Conservation (phyloP, 2,329 filamentous ascomycete genomes). For the Sclerotinia subarctica region DNA sequence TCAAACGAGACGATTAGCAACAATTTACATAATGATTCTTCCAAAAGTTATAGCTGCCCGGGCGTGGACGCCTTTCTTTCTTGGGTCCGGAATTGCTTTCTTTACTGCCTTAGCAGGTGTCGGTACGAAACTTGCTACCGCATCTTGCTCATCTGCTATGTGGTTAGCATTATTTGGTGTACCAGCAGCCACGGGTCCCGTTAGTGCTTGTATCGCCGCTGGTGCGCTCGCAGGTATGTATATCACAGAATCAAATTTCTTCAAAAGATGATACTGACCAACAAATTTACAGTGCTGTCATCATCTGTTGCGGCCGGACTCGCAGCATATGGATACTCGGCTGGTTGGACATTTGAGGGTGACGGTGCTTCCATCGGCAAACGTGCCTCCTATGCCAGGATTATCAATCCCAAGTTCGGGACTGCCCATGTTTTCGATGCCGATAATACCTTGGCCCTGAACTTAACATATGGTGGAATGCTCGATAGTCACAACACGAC, state of each 20-base stretch:
- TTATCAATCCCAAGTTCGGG: neutral
- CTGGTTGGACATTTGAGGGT: neutral
- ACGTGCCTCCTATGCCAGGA: neutral
- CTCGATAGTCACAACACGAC: neutral
- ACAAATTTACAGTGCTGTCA: neutral
- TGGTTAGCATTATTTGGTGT: neutral
- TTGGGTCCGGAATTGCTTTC: neutral
- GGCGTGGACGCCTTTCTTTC: neutral
- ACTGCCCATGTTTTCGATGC: neutral
- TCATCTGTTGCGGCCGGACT: neutral
- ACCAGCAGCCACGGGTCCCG: neutral
- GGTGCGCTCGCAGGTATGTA: neutral
- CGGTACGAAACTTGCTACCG: neutral
- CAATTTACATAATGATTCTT: neutral
- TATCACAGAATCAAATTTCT: neutral
- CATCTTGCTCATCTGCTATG: neutral
- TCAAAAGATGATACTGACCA: neutral
- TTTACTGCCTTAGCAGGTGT: neutral
- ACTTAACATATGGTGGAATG: neutral
- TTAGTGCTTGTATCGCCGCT: neutral
- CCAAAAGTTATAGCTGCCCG: neutral
- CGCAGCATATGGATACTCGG: neutral
- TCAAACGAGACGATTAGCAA: neutral
- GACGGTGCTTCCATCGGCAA: neutral
- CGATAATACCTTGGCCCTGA: neutral